A percentile compares a stretch with the other conserved stretches of the same genome.
These are phyloP conservation scores for Rhodotorula sp. DNA, from an alignment of 1,284 basidiomycete genomes.

Conservation along the genomic window DNA sequence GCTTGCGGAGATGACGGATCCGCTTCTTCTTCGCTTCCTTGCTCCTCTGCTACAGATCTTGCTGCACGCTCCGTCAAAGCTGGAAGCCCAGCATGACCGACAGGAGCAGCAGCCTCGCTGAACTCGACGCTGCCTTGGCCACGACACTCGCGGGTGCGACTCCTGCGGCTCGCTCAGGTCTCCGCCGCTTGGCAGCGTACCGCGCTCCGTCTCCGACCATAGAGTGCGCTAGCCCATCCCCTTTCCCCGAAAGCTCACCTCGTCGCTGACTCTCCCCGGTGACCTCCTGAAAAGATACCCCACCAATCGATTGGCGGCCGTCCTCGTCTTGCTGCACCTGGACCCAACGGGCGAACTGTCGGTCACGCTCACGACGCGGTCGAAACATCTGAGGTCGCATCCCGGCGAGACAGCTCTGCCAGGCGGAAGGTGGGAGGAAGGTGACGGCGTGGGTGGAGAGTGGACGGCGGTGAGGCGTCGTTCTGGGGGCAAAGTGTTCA, in stretches of 20 bases:
- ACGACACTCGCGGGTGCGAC: not conserved
- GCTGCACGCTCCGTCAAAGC: not conserved
- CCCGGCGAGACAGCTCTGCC: slow-evolving; percentile 44
- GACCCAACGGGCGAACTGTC: slow-evolving; percentile 20
- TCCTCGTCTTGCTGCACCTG: slow-evolving; percentile 41
- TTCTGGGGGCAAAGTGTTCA: too few species aligned
- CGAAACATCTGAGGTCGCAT: slow-evolving; percentile 32
- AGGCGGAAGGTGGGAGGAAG: slow-evolving; percentile 39
- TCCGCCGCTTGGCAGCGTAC: slow-evolving; percentile 1
- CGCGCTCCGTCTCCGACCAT: not conserved
- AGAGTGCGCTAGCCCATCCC: slow-evolving; percentile 1
- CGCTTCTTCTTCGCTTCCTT: too few species aligned
- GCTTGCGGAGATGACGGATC: too few species aligned
- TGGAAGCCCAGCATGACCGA: not conserved
- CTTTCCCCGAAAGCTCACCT: too few species aligned
- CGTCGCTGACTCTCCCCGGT: too few species aligned
- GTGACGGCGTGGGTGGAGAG: slow-evolving; percentile 23
- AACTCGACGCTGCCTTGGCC: not conserved
- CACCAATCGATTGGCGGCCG: slow-evolving; percentile 32
- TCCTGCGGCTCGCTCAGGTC: not conserved
- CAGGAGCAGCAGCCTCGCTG: not conserved
- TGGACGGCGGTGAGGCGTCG: slow-evolving; percentile 32
- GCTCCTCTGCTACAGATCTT: not conserved
- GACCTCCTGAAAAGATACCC: slow-evolving; percentile 15
- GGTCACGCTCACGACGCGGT: slow-evolving; percentile 42